These are phyloP conservation scores for Macrophomina phaseolina DNA, from an alignment of 2,329 filamentous ascomycete species.

Conservation along the genomic window DNA sequence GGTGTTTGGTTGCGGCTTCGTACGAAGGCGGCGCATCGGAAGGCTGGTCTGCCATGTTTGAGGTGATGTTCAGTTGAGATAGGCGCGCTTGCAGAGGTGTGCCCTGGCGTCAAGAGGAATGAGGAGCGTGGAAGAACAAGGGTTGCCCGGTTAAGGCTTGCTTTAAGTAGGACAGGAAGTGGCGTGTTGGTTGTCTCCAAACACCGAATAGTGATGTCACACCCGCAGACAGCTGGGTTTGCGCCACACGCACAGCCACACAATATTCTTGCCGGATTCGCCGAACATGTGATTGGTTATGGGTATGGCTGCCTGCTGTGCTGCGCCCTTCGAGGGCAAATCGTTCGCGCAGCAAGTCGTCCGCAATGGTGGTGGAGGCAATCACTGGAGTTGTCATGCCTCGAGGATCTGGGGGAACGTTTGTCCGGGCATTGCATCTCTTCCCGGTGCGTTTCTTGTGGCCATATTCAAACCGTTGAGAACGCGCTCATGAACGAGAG, in stretches of 20 bases:
- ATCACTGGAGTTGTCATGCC: no score
- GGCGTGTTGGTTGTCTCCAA: constrained; percentile 6
- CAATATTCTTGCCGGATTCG: neutral
- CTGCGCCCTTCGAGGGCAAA: neutral
- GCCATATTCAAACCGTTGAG: no score
- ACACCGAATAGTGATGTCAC: constrained; percentile 7
- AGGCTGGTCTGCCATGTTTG: constrained; percentile 7
- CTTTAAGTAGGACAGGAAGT: neutral
- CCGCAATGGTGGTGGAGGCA: no score
- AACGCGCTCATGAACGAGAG: no score
- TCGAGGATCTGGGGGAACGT: no score
- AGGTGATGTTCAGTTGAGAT: neutral
- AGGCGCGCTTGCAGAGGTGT: neutral
- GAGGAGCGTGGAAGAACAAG: neutral
- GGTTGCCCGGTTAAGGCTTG: neutral
- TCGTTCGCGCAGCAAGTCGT: no score
- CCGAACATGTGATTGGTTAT: neutral
- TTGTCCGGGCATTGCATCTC: no score
- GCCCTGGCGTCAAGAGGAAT: no score
- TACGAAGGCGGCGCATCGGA: constrained; percentile 38
- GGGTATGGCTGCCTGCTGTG: neutral
- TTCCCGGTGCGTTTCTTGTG: no score
- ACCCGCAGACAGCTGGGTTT: no score
- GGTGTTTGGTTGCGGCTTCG: constrained; percentile 39
- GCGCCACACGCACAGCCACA: constrained; percentile 12